Evolutionary conservation across 805 yeast species (phyloP), one percentile per base, ranked within the genome.

Genomic region (Starmerella sp.): DNA sequence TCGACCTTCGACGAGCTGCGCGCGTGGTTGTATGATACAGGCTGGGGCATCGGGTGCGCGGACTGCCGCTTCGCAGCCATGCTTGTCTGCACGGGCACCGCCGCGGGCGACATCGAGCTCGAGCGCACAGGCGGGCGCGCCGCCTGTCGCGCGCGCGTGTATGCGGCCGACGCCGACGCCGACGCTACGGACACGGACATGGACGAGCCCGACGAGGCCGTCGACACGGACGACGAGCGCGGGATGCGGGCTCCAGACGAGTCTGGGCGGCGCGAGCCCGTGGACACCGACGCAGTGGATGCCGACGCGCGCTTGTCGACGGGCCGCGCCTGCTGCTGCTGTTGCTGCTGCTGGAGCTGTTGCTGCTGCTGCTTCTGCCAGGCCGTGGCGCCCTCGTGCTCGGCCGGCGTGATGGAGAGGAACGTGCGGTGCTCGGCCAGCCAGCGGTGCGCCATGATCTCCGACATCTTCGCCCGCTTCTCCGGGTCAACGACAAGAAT

Each of bases 381-480:
- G 9, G 59, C 48, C 29, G 62, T 55, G 8, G 54, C 42, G 9
- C 58, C 61, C 53, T 91, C 97, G 97, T 97, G 93, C 67, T 91
- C 96, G 3, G 78, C 76, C 43, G 96, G 95, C 17, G 91, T 79
- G 34, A 89, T 84, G 0, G 93, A 80, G 60, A 93, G 72, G 72
- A 90, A 85, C 61, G 82, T 82, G 13, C 82, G 81, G 71, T 91
- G 89, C 3, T 88, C 84, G n/a, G 83, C 73, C 54, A 93, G 69
- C 98, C 98, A 91, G 31, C 85, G 80, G 68, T 91, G 98, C 32
- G 80, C 74, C 61, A 91, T 76, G 29, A 91, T 82, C 54, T 82
- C 84, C 62, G 75, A 75, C 62, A 91, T 74, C 45, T 74, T 74
- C 38, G 86, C 77, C 69, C 98, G 80, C 64, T 76, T 81, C 58